Evolutionary conservation across 805 yeast species (phyloP), one percentile per base, ranked within the genome.

Genomic region (Candida wancherniae): DNA sequence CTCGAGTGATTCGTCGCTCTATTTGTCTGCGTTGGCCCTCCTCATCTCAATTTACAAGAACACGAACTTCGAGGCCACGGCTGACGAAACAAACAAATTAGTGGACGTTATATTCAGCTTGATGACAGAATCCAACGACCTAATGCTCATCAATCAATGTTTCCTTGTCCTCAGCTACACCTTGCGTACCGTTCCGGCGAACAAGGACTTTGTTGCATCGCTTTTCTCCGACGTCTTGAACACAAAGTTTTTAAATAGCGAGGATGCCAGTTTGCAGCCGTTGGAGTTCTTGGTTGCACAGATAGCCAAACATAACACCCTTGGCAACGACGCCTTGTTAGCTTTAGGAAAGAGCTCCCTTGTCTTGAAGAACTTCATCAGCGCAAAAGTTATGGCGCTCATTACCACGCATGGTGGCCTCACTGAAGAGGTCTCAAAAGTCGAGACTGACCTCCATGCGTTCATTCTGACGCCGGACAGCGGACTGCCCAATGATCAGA

Each of bases 371-470:
- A 39, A 47, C 17, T 44, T 47, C 25, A 45, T 53, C 10, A 51
- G 55, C 31, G 58, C 66, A 9, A 57, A 48, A 24, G 47, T 57
- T 8, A 42, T 62, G 36, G 56, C 66, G 3, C 45, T 51, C 10
- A 42, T 61, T 17, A 47, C 56, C 23, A 29, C 44, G 11, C 48
- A 51, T 18, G 47, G 50, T 22, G 23, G 40, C 1, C 30, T 55
- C 17, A 9, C 10, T 8, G 34, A 17, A 3, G 45, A 56, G 17
- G 45, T 63, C 17, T 39, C 31, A 4, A 40, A 51, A 7, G 47
- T 59, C 7, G 57, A 64, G 20, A 19, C 35, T 2, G 48, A 61
- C 12, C 51, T 69, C 18, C 34, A 46, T n/a, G 50, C 48, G 2
- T 44, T 59, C 12, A 48, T 65, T 35, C 46, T 53, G 19, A 56